Conservation (phyloP, 2,329 filamentous ascomycete genomes). For the Tolypocladium inflatum region DNA sequence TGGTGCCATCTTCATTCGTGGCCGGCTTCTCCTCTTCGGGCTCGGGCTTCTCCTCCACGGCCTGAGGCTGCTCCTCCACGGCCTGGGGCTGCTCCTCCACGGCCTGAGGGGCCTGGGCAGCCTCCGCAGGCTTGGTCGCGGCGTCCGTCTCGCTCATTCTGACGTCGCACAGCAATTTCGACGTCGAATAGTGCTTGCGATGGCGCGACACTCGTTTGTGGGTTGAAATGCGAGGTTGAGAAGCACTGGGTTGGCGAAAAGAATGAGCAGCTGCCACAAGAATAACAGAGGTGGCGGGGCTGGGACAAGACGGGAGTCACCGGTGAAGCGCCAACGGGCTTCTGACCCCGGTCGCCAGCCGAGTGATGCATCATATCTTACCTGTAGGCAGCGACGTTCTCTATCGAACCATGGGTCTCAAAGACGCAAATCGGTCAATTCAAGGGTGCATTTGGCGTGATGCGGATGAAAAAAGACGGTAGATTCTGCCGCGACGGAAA, state of each 20-base stretch:
- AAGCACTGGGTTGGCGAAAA: not conserved
- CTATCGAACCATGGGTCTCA: not conserved
- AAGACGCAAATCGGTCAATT: not conserved
- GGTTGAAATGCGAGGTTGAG: not conserved
- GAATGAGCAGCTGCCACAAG: not conserved
- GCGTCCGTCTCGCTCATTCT: slow-evolving; percentile 13
- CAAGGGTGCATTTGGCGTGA: not conserved
- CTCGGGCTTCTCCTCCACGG: slow-evolving; percentile 3
- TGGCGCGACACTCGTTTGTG: not conserved
- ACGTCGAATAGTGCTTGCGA: not conserved
- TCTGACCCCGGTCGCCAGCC: not conserved
- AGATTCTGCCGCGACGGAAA: not conserved
- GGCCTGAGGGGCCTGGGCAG: slow-evolving; percentile 13
- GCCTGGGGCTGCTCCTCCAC: slow-evolving; percentile 11
- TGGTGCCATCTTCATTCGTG: slow-evolving; percentile 7
- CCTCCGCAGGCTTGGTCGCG: slow-evolving; percentile 12
- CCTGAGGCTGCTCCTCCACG: not conserved
- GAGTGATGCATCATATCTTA: not conserved
- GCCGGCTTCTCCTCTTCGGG: slow-evolving; percentile 1
- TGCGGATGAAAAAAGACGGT: not conserved
- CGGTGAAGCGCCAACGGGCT: not conserved
- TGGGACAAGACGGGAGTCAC: not conserved
- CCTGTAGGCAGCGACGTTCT: not conserved
- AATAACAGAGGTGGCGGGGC: not conserved
- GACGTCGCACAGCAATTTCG: not conserved